Conservation (phyloP, 225 moss, liverwort and hornwort species). For the Sphagnum tenellum region DNA sequence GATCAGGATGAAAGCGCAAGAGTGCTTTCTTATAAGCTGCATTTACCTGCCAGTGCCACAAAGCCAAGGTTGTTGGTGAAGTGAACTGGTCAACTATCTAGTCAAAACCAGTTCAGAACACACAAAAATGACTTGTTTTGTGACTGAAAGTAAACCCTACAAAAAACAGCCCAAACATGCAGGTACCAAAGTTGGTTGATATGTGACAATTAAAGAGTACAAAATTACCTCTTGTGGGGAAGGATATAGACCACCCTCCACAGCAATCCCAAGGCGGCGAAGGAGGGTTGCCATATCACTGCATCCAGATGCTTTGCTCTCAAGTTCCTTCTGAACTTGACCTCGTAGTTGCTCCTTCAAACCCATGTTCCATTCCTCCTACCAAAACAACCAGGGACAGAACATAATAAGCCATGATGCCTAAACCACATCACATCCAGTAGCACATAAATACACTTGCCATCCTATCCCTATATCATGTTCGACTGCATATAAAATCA, state of each 20-base stretch:
- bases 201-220: not conserved
- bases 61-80: too few species aligned
- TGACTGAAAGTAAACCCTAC: too few species aligned
- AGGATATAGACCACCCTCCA: conserved; percentile 65
- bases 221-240: conserved; percentile 50
- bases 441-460: too few species aligned
- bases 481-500: too few species aligned
- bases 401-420: too few species aligned
- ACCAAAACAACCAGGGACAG: conserved; percentile 1
- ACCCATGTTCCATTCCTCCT: conserved; percentile 84
- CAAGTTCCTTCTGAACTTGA: conserved; percentile 60
- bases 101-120: too few species aligned
- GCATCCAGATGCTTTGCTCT: conserved; percentile 59
- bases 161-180: too few species aligned
- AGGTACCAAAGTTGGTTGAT: too few species aligned
- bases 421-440: too few species aligned
- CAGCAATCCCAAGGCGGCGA: conserved; percentile 65
- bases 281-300: conserved; percentile 68
- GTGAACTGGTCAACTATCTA: too few species aligned
- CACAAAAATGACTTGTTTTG: too few species aligned
- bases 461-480: too few species aligned
- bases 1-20: conserved; percentile 87
- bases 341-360: conserved; percentile 78
- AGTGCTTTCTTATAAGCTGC: conserved; percentile 89
- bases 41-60: conserved; percentile 45